Percentiles rank a stretch among this genome's conserved stretches.
phyloP scores from a whole-genome alignment of 1,284 basidiomycete genomes.

The Puccinia brachypodii region DNA sequence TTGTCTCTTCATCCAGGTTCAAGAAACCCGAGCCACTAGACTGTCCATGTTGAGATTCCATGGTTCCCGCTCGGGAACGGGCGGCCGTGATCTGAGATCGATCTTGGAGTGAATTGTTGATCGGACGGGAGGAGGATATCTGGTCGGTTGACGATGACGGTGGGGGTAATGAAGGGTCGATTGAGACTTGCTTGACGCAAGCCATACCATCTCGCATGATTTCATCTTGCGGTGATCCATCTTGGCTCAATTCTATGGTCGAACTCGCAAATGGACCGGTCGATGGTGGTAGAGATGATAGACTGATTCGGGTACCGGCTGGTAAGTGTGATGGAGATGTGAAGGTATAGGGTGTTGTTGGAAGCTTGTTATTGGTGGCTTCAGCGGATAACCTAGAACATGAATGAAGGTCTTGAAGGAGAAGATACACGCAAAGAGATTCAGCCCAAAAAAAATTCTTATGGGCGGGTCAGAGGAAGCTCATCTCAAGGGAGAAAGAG shows the following conservation, averaged over 20 bases:
- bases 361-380: not conserved
- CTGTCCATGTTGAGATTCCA: not conserved
- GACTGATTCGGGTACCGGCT: not conserved
- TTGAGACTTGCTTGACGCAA: not conserved
- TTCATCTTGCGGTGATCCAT: not conserved
- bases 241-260: not conserved
- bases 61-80: not conserved
- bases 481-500: not conserved
- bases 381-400: not conserved
- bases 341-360: not conserved
- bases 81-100: not conserved
- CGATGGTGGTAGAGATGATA: not conserved
- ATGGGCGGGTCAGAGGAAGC: not conserved
- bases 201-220: constrained; percentile 1
- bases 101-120: not conserved
- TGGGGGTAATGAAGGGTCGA: not conserved
- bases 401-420: not conserved
- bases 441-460: not conserved
- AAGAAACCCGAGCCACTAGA: not conserved
- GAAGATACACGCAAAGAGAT: not conserved
- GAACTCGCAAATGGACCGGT: not conserved
- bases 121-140: no score
- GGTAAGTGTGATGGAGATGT: not conserved
- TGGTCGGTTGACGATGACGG: not conserved
- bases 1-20: not conserved